Base-by-base conservation (phyloP, 306 rosid genomes). In the Ceratonia siliqua region DNA sequence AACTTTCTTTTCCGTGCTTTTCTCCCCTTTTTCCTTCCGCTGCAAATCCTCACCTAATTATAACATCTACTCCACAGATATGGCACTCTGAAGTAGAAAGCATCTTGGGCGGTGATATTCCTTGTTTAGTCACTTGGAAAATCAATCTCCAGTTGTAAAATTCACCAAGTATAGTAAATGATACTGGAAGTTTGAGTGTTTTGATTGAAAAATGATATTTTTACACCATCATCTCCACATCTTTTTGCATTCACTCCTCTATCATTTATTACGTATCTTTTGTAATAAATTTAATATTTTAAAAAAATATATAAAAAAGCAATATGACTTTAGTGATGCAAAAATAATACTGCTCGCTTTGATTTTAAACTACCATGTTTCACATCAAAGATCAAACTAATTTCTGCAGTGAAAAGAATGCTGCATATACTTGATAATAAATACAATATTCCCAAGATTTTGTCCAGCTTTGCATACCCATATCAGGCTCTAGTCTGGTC, bases 1-100 rank as follows among this genome's bases (percentile, higher is more conserved):
- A 27, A 79, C 86, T 86, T 81, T 84, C 84, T 88, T 85, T 90
- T 82, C 76, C 74, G 28, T 58, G 79, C 87, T 79, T 82, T 78
- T 77, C 63, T 67, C 46, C 65, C 68, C 66, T 85, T 84, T 39
- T 41, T 65, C 76, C 88, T 86, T 82, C 86, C 17, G 36, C 79
- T 62, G 85, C 82, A 81, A 71, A 80, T 69, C 74, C 72, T 78
- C 78, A 52, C 72, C 71, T 43, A 46, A 62, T n/a, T n/a, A n/a
- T 56, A 38, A 45, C 52, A 63, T 53, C 79, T 67, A 76, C 72
- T 65, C 56, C 62, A 57, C 66, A 52, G 30, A 20, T 41, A 30
- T 53, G 33, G 14, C 78, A 72, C 28, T 36, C 66, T 48, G 24
- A 42, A 64, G 70, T 58, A 17, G 9, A 36, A 18, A 42, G 13